phyloP scores from a whole-genome alignment of 768 basidiomycete species.

The Boletellus sp. region DNA sequence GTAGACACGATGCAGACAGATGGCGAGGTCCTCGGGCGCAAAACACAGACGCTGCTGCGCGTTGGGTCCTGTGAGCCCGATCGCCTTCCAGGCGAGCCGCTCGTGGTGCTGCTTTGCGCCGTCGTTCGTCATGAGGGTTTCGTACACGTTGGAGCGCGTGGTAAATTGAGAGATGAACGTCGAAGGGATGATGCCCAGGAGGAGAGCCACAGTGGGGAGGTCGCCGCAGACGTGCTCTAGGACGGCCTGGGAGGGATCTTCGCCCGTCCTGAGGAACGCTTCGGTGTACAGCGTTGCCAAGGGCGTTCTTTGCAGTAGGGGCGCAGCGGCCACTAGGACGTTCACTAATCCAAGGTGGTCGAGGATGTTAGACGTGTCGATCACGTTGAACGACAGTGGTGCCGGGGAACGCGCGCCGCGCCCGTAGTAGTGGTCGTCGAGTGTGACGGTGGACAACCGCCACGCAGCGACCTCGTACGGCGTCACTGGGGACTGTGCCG shows the following conservation, averaged over 20 bases:
- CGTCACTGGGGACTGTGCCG: conserved; percentile 7
- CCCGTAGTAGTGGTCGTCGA: conserved; percentile 22
- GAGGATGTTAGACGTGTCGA: conserved; percentile 30
- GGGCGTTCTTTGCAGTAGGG: conserved; percentile 17
- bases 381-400: conserved; percentile 29
- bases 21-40: conserved; percentile 15
- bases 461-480: conserved; percentile 23
- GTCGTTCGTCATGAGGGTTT: conserved; percentile 4
- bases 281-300: conserved; percentile 30
- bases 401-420: conserved; percentile 6
- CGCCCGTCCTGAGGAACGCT: conserved; percentile 14
- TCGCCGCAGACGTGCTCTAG: conserved; percentile 22
- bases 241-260: conserved; percentile 11
- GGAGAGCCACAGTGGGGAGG: conserved; percentile 22
- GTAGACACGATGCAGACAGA: conserved; percentile 23
- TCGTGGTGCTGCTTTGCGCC: conserved; percentile 17
- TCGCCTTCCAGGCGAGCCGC: conserved; percentile 24
- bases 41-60: conserved; percentile 9
- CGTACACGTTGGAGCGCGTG: conserved; percentile 23
- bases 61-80: neutral
- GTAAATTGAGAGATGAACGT: conserved; percentile 21
- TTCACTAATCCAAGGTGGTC: conserved; percentile 29
- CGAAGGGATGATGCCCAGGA: conserved; percentile 24
- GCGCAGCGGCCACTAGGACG: conserved; percentile 19
- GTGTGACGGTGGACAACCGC: conserved; percentile 18